phyloP scores from a whole-genome alignment of 768 basidiomycete genomes.

The Trametes meyenii region DNA sequence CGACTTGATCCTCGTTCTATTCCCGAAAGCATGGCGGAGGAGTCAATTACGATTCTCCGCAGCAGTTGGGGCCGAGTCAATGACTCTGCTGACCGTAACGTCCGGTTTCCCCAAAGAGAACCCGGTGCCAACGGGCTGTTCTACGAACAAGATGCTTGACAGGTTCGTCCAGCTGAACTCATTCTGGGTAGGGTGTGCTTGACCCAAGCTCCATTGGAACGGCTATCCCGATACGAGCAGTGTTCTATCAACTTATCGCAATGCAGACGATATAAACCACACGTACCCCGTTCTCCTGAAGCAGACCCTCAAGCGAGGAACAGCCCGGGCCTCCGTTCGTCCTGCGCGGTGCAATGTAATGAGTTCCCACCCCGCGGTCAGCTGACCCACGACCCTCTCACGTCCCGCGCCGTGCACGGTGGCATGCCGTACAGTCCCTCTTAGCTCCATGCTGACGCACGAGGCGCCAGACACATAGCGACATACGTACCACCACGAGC shows the following conservation, averaged over 20 bases:
- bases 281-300: slow-evolving; percentile 77
- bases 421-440: background rate
- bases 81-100: slow-evolving; percentile 40
- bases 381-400: background rate
- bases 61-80: background rate
- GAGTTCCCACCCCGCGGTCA: background rate
- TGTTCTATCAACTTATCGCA: background rate
- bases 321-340: slow-evolving; percentile 82
- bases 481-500: background rate
- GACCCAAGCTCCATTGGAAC: slow-evolving; percentile 64
- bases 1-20: slow-evolving; percentile 57
- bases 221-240: slow-evolving; percentile 47
- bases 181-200: slow-evolving; percentile 64
- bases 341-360: slow-evolving; percentile 42
- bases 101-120: slow-evolving; percentile 73
- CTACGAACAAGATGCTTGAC: slow-evolving; percentile 73
- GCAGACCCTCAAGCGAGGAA: slow-evolving; percentile 70
- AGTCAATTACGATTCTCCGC: too few species aligned
- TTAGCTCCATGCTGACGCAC: background rate
- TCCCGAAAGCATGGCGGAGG: too few species aligned
- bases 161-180: slow-evolving; percentile 81
- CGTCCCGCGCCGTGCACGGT: too few species aligned
- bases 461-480: too few species aligned
- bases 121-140: slow-evolving; percentile 81
- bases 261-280: background rate